Evolutionary conservation across 2,329 filamentous ascomycete genomes (phyloP), one percentile per base, ranked within the genome.

Genomic region (Calonectria hawksworthii): DNA sequence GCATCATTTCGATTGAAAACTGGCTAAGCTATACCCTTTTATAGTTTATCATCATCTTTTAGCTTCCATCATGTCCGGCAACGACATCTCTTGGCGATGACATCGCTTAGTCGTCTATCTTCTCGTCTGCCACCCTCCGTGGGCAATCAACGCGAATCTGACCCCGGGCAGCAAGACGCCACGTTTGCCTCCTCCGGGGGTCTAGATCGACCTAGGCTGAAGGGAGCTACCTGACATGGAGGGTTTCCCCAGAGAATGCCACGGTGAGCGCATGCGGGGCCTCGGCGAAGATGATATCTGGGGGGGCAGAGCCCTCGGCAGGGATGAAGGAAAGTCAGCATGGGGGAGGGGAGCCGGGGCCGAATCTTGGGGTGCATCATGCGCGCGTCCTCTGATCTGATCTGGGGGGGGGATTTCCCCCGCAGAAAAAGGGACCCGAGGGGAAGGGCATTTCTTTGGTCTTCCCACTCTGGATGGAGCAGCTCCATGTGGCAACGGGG

Each of bases 281-380:
- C 61, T 65, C 61, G 61, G 61, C 61, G 38, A 65, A 65, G n/a
- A 23, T 47, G 44, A 23, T 47, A 47, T 23, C n/a, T 47, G 16
- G 41, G 41, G 44, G 44, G 41, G 10, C 5, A n/a, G 21, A 34
- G 30, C 6, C 26, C 61, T 65, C 26, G 61, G 61, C 41, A 50
- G 34, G 56, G 32, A 32, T 41, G 44, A 23, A 65, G 59, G 21
- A 21, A 14, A 13, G 26, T 26, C 13, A 18, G 26, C 26, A 34
- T 32, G 38, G 26, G 28, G 28, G 36, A 13, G 5, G 36, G 34
- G 38, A 18, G 38, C 4, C 16, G 26, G n/a, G n/a, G n/a, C n/a
- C 51, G 18, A 50, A 50, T 30, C 61, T 65, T 30, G 61, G 61
- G 61, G 56, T 63, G 56, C 56, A 63, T 63, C 11, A 38, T 63